Base-by-base conservation (phyloP, 148 eudicot species). In the Dysphania ambrosioides region DNA sequence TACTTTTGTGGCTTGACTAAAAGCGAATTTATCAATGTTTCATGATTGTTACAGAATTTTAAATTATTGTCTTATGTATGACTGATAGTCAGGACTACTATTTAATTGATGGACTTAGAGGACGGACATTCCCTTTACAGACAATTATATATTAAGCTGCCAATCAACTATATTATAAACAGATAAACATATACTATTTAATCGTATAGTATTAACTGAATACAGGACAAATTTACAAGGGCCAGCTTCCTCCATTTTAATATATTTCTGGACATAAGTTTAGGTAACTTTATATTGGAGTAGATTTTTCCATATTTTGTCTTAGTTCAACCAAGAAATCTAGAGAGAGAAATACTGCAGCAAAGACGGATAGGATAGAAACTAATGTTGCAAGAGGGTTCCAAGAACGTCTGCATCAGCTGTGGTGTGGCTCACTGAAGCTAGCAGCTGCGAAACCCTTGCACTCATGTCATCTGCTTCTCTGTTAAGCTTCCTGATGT, bases 391-490 rank as follows among this genome's bases (percentile, higher is more conserved):
- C 42, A 76, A 58, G 35, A 76, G 72, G 31, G 66, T 11, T 38
- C 13, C 70, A 83, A 73, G 77, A 64, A 70, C 30, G 56, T 86
- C 76, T 21, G 71, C 80, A 61, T 84, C 86, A 58, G 74, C 16
- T 35, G 15, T 24, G 66, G 23, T 70, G 65, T 55, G 55, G 55
- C 79, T 82, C 24, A 70, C 23, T 26, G 85, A 79, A 35, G 82
- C 79, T 38, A 85, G 62, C 26, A 80, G 69, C 38, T 87, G 73
- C 63, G 87, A 77, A 1, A 90, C 73, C 70, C 72, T 82, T 40
- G 80, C 85, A 73, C 86, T 83, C 21, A 83, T 65, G 61, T 75
- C 85, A 26, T 88, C 92, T 26, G 82, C 88, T 71, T 90, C 88
- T 44, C 71, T 65, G 18, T 84, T 87, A 40, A 87, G 81, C 42